Evolutionary conservation across 2,329 filamentous ascomycete genomes (phyloP).

Genomic region (Hymenoscyphus albidus): DNA sequence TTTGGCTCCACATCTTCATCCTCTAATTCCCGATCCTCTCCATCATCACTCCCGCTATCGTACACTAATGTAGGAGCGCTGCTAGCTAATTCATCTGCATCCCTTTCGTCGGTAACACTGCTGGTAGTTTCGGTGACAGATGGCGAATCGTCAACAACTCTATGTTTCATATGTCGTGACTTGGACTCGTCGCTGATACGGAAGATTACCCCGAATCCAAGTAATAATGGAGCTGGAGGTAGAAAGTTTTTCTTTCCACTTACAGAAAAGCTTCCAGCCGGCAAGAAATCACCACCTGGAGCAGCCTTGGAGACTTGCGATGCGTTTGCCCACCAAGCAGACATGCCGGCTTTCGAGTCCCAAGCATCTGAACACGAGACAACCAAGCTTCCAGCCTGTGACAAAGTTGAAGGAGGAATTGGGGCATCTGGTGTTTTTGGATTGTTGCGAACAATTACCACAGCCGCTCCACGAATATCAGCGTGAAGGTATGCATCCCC

Average conservation of each 20-base stretch:
- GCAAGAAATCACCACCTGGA: slow-evolving; percentile 73
- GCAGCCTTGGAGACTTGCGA: slow-evolving; percentile 88
- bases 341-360: slow-evolving; percentile 95
- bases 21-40: slow-evolving; percentile 26
- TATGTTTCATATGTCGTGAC: slow-evolving; percentile 72
- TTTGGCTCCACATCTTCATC: slow-evolving; percentile 28
- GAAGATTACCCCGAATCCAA: slow-evolving; percentile 87
- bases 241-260: slow-evolving; percentile 87
- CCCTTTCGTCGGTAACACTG: neutral
- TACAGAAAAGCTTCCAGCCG: slow-evolving; percentile 74
- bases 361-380: slow-evolving; percentile 86
- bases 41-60: slow-evolving; percentile 21
- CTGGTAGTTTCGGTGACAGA: neutral
- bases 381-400: slow-evolving; percentile 81
- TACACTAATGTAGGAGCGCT: neutral
- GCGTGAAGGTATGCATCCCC: slow-evolving; percentile 92
- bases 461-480: slow-evolving; percentile 77
- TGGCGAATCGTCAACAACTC: slow-evolving; percentile 43
- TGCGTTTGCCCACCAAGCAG: slow-evolving; percentile 90
- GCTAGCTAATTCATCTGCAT: neutral
- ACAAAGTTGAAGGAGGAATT: slow-evolving; percentile 85
- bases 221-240: slow-evolving; percentile 78
- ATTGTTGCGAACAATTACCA: slow-evolving; percentile 89
- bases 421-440: slow-evolving; percentile 72
- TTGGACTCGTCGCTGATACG: slow-evolving; percentile 86